Evolutionary conservation across 306 rosid species (phyloP), one percentile per base, ranked within the genome.

Genomic region (apple (Malus domestica)): DNA sequence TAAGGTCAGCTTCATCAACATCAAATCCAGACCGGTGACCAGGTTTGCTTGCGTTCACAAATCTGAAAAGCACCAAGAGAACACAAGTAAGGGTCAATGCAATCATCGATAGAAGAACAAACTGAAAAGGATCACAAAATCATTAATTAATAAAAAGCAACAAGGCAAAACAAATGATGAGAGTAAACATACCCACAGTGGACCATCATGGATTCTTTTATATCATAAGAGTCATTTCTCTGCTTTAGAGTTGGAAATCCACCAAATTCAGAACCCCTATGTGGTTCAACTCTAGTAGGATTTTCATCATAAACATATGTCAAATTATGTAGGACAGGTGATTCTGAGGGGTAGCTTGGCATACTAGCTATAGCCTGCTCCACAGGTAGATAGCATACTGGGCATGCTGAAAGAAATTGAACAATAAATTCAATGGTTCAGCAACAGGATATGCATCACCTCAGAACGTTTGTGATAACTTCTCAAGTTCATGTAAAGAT

Each of bases 221-320:
- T 82, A 82, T 90, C 89, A 90, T 86, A 95, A 70, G 95, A 88
- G 68, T 90, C 96, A 79, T 85, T 86, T 82, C 98, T 89, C 84
- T 90, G 96, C 77, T 82, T 82, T 67, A 90, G 62, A 71, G 97
- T 83, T 77, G 96, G 96, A 82, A 86, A 92, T 62, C 98, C 98
- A 74, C 98, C 97, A 88, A 95, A 95, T 82, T 87, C 97, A 74
- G 98, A 91, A 79, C 98, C 97, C 22, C 93, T 81, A 44, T 84
- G 89, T 19, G 86, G 85, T 72, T 92, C 97, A 74, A 66, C 78
- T 83, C 83, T 68, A 73, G 62, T 74, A 67, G 92, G 89, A 85
- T 85, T 89, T 72, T 86, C 89, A 44, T 92, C 89, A 60, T 82
- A 89, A 35, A 82, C 88, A 84, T 95, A 92, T n/a, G 91, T 80